Evolutionary conservation across 345 rosid genomes (phyloP).

Genomic region (Populus nigra): DNA sequence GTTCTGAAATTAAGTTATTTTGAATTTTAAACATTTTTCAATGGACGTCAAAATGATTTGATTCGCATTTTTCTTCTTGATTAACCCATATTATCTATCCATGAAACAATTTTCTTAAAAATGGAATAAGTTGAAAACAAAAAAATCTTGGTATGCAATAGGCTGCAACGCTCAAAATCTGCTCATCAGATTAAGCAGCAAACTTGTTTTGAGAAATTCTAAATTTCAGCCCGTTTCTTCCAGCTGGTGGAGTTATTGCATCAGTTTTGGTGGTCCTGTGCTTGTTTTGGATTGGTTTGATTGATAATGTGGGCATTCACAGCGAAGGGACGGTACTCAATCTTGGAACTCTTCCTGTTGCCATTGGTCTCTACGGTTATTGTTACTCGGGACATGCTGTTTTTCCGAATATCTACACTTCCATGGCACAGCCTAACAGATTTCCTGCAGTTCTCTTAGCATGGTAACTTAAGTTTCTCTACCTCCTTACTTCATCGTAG

Average conservation of each 20-base stretch:
- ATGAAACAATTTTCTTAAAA: background rate
- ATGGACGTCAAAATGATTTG: background rate
- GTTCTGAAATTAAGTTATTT: background rate
- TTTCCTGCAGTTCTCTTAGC: slow-evolving; percentile 66
- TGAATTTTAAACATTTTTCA: background rate
- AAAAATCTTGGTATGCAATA: background rate
- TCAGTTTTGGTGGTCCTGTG: slow-evolving; percentile 74
- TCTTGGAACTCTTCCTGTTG: slow-evolving; percentile 78
- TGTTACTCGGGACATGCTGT: slow-evolving; percentile 98
- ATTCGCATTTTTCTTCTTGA: background rate
- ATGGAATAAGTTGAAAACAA: background rate
- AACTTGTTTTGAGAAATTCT: slow-evolving; percentile 11
- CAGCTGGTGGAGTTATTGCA: slow-evolving; percentile 97
- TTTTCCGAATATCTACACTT: slow-evolving; percentile 89
- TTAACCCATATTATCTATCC: background rate
- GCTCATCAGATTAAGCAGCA: background rate
- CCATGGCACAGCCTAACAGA: slow-evolving; percentile 78
- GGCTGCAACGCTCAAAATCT: background rate
- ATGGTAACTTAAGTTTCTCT: slow-evolving; percentile 42
- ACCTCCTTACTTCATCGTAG: background rate
- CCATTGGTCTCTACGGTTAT: slow-evolving; percentile 90
- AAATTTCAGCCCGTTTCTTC: slow-evolving; percentile 6
- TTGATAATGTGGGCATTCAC: slow-evolving; percentile 66
- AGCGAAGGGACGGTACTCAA: slow-evolving; percentile 65
- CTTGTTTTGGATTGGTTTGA: slow-evolving; percentile 85